Conservation (phyloP, 2,329 filamentous ascomycete genomes). For the Microdochium trichocladiopsis region DNA sequence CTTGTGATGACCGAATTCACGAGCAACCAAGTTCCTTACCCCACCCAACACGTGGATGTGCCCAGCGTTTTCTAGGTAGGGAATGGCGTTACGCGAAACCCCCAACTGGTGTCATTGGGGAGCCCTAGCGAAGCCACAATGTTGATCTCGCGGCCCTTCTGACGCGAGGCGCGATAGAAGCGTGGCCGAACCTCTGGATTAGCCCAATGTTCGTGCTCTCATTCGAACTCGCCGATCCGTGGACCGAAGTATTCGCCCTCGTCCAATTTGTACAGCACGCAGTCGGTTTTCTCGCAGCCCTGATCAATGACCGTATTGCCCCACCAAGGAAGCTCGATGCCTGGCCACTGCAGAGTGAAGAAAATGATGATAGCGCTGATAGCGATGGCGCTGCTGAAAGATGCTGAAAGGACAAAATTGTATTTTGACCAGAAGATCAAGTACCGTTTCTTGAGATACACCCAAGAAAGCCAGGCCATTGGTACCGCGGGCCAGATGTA, state of each 20-base stretch:
- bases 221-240: neutral
- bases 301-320: conserved; percentile 11
- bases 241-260: neutral
- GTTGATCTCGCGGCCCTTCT: too few species aligned
- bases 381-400: conserved; percentile 15
- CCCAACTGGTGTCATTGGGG: too few species aligned
- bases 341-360: conserved; percentile 15
- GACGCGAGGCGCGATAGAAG: too few species aligned
- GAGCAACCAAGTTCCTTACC: too few species aligned
- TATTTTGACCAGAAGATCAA: conserved; percentile 18
- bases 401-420: conserved; percentile 18
- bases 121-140: too few species aligned
- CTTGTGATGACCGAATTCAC: too few species aligned
- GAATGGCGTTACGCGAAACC: too few species aligned
- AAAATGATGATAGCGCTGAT: conserved; percentile 17
- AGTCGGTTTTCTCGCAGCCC: neutral
- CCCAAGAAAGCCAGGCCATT: conserved; percentile 37
- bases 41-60: too few species aligned
- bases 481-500: conserved; percentile 40
- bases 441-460: conserved; percentile 18
- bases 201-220: neutral
- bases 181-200: neutral
- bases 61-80: too few species aligned
- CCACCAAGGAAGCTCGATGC: conserved; percentile 26
- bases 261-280: neutral